phyloP scores from a whole-genome alignment of 176 grass and related monocot genomes.

The Paspalum vaginatum region DNA sequence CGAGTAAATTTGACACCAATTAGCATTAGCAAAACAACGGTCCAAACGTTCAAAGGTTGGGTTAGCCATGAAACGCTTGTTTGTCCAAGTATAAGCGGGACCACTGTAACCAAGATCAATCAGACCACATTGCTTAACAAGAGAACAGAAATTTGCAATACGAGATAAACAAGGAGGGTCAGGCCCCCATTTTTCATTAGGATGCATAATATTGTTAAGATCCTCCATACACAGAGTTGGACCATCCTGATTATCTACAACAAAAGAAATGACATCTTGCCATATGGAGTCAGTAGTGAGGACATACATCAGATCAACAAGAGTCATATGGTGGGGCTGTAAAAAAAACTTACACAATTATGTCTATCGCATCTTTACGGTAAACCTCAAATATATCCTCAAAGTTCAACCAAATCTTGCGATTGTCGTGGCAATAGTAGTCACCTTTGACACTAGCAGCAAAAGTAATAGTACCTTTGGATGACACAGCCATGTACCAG shows the following conservation, averaged over 20 bases:
- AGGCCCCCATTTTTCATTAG: not conserved
- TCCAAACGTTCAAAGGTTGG: not conserved
- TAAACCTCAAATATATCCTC: too few species aligned
- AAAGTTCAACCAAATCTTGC: too few species aligned
- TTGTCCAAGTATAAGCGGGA: too few species aligned
- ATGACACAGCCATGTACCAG: too few species aligned
- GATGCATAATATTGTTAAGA: not conserved
- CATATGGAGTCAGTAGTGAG: not conserved
- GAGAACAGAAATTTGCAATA: not conserved
- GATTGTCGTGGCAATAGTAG: too few species aligned
- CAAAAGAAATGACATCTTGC: not conserved
- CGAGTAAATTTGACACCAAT: not conserved
- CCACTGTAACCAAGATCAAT: not conserved
- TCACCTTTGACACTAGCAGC: too few species aligned
- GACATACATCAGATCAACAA: too few species aligned
- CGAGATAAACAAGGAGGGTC: not conserved
- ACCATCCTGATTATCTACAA: not conserved
- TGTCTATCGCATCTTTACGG: too few species aligned
- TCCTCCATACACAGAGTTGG: not conserved
- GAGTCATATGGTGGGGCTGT: too few species aligned
- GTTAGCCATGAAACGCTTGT: not conserved
- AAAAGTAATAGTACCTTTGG: too few species aligned
- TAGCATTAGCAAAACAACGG: not conserved
- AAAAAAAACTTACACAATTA: too few species aligned
- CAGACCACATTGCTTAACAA: not conserved